A percentile compares a stretch with the other conserved stretches of the same genome.
Conservation (phyloP, 2,329 filamentous ascomycete species). For the Trichoderma aggressivum region DNA sequence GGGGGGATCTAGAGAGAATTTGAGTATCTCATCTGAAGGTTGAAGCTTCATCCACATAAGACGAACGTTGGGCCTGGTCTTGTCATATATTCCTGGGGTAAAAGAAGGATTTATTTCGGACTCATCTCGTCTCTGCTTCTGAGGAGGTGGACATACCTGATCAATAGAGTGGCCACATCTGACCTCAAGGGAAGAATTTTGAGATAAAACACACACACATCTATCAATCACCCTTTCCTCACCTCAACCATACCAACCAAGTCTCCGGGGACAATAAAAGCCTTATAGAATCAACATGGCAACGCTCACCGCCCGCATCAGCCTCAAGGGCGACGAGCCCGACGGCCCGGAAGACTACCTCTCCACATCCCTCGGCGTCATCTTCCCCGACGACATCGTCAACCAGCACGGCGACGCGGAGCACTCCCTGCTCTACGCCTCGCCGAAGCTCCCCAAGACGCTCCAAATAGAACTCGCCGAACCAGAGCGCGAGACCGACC, state of each 20-base stretch:
- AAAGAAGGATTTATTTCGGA: background rate
- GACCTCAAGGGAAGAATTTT: background rate
- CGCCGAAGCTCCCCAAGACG: slow-evolving; percentile 45
- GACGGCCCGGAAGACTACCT: slow-evolving; percentile 57
- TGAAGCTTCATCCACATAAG: background rate
- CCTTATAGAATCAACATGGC: background rate
- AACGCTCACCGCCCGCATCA: slow-evolving; percentile 41
- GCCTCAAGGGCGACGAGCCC: slow-evolving; percentile 25
- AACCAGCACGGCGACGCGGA: slow-evolving; percentile 64
- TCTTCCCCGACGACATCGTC: slow-evolving; percentile 66
- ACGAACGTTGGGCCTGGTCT: background rate
- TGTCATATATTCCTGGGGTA: background rate
- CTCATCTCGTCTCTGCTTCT: background rate
- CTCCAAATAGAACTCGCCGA: slow-evolving; percentile 46
- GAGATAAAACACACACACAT: background rate
- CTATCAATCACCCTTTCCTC: background rate
- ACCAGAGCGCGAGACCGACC: slow-evolving; percentile 50
- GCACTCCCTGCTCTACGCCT: slow-evolving; percentile 57
- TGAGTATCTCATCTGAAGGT: background rate
- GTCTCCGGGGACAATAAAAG: background rate
- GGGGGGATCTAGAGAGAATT: background rate
- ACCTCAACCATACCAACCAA: background rate
- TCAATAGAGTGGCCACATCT: background rate
- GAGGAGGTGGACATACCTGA: background rate
- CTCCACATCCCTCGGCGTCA: slow-evolving; percentile 54